A percentile compares a stretch with the other conserved stretches of the same genome.
phyloP scores from a whole-genome alignment of 2,329 filamentous ascomycete genomes.

The Coleophoma crateriformis region DNA sequence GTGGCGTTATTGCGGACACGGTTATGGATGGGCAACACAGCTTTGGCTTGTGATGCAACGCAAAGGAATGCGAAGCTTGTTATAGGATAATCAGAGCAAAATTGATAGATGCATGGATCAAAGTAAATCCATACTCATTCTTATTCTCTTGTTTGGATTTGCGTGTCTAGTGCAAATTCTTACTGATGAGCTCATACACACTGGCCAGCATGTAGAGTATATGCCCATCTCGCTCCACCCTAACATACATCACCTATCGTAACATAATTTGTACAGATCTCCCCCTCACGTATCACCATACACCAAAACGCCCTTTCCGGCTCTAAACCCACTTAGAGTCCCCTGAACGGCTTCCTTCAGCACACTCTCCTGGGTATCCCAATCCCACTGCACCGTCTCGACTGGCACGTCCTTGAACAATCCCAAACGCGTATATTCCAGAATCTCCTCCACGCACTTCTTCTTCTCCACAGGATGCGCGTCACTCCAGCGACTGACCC shows the following conservation, averaged over 20 bases:
- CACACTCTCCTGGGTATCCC: constrained; percentile 66
- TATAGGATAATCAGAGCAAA: too few species aligned
- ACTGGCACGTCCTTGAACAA: constrained; percentile 80
- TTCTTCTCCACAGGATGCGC: constrained; percentile 67
- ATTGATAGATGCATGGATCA: too few species aligned
- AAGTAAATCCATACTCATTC: too few species aligned
- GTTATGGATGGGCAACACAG: too few species aligned
- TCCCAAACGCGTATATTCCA: constrained; percentile 68
- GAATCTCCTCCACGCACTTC: constrained; percentile 77
- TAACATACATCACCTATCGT: not conserved
- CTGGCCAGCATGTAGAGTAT: too few species aligned
- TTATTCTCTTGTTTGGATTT: too few species aligned
- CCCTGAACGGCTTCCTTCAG: constrained; percentile 73
- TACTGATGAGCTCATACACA: too few species aligned
- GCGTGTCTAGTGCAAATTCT: too few species aligned
- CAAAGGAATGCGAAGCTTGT: too few species aligned
- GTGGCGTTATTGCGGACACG: too few species aligned
- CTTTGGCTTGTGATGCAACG: too few species aligned
- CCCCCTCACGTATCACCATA: constrained; percentile 48
- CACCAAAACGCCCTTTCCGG: constrained; percentile 85
- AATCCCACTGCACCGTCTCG: constrained; percentile 77
- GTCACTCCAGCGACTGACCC: constrained; percentile 88
- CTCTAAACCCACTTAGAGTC: constrained; percentile 76
- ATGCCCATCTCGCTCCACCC: constrained; percentile 21
- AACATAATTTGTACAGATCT: not conserved